Base-by-base conservation (phyloP, 192 early-diverging fungal genomes). In the Dimargaris cristalligena region DNA sequence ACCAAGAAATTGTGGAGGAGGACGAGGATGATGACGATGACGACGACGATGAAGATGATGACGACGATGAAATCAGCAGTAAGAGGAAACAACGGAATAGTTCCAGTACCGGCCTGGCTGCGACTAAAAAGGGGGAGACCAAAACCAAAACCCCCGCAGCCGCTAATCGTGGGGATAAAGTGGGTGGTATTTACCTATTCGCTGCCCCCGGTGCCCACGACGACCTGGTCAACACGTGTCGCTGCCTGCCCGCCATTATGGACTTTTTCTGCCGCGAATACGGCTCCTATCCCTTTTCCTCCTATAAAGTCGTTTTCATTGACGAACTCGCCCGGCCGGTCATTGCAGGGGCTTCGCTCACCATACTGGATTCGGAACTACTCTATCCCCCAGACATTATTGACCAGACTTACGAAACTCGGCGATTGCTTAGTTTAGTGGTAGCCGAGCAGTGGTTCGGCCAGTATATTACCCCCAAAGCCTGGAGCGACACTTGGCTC, bases 401-500 rank as follows among this genome's bases (percentile, higher is more conserved):
- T 65, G 96, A 99, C 62, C 89, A 91, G 64, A 80, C 78, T 4
- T 95, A 88, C 61, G 85, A 86, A 52, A 88, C 90, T 2, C 77
- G 90, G 47, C 78, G 78, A 6, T 52, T 68, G 26, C 63, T 99
- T 44, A 80, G 78, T 22, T 66, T 80, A 44, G 82, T 80, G 0
- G 64, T 96, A 4, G 87, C 87, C 22, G 69, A 80, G 45, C 96
- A 99, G 77, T 99, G 94, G 94, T 94, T 97, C 68, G 94, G 94
- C 13, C 79, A 87, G 22, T 90, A 85, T 62, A 80, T 99, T 41
- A 64, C 73, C 34, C 75, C 80, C 3, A 75, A 77, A 56, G 64
- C 65, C 22, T 80, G 89, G 85, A 75, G 78, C 8, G 96, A 99
- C 70, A 76, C 79, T 28, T 99, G 96, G 96, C 67, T 99, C 18